Evolutionary conservation across 108 stramenopile species (phyloP).

Genomic region (Cyclotella baltica): DNA sequence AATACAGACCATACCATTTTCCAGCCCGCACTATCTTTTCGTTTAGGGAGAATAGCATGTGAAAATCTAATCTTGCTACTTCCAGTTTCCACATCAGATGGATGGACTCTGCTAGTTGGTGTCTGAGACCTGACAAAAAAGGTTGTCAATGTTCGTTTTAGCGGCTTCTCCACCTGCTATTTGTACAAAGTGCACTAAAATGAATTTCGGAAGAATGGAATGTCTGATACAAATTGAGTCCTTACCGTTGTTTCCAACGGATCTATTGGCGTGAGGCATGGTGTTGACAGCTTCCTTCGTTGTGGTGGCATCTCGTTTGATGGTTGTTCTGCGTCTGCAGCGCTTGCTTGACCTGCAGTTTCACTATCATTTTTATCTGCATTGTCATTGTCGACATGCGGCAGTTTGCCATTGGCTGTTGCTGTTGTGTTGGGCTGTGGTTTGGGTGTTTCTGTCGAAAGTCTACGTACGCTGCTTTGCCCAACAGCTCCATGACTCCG

Average conservation of each 20-base stretch:
- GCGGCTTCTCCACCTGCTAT: not conserved
- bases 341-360: not conserved
- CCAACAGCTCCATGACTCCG: conserved; percentile 1
- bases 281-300: conserved; percentile 8
- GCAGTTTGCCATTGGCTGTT: not conserved
- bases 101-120: conserved; percentile 21
- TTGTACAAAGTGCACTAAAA: not conserved
- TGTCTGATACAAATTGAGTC: not conserved
- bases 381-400: not conserved
- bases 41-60: conserved; percentile 8
- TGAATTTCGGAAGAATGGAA: not conserved
- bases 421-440: not conserved
- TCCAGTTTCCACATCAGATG: conserved; percentile 42
- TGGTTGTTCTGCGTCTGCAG: not conserved
- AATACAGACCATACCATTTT: conserved; percentile 30
- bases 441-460: not conserved
- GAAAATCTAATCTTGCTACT: conserved; percentile 24
- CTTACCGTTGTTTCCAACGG: not conserved
- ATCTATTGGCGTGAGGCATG: conserved; percentile 5
- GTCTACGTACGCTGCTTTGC: not conserved
- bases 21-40: conserved; percentile 1
- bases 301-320: not conserved
- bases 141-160: conserved; percentile 1
- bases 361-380: not conserved
- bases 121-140: conserved; percentile 8